These are phyloP conservation scores for Lojkania enalia DNA, from an alignment of 2,329 filamentous ascomycete genomes.

Conservation along the genomic window DNA sequence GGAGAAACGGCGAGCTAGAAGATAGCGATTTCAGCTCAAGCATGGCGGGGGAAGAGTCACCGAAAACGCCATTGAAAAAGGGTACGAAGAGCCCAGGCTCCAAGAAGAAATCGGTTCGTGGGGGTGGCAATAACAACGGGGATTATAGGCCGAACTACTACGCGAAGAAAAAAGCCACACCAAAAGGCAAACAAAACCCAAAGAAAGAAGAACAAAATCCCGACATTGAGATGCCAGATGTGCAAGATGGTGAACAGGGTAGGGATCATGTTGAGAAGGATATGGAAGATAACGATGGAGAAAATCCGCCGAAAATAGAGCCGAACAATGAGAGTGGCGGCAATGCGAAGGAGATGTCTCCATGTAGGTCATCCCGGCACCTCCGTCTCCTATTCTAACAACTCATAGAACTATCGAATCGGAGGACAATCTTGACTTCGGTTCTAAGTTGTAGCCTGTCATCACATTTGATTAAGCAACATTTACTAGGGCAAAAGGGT, in stretches of 20 bases:
- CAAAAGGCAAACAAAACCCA: not conserved
- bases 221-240: not conserved
- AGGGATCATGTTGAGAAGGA: not conserved
- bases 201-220: not conserved
- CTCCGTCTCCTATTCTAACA: too few relatives aligned
- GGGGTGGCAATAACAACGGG: not conserved
- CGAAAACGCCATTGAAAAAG: not conserved
- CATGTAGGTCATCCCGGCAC: not conserved
- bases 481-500: too few relatives aligned
- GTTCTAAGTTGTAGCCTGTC: too few relatives aligned
- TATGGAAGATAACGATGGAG: not conserved
- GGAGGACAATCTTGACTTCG: too few relatives aligned
- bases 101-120: not conserved
- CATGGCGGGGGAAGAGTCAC: not conserved
- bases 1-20: too few relatives aligned
- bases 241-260: not conserved
- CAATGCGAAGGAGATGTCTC: not conserved
- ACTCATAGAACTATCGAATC: too few relatives aligned
- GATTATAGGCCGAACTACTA: not conserved
- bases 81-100: not conserved
- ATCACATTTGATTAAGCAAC: too few relatives aligned
- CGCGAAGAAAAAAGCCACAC: not conserved
- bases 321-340: not conserved
- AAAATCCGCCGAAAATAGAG: not conserved
- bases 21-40: too few relatives aligned